Percentiles rank a stretch among this genome's conserved stretches.
phyloP scores from a whole-genome alignment of 768 basidiomycete genomes.

The Sistotremastrum suecicum region DNA sequence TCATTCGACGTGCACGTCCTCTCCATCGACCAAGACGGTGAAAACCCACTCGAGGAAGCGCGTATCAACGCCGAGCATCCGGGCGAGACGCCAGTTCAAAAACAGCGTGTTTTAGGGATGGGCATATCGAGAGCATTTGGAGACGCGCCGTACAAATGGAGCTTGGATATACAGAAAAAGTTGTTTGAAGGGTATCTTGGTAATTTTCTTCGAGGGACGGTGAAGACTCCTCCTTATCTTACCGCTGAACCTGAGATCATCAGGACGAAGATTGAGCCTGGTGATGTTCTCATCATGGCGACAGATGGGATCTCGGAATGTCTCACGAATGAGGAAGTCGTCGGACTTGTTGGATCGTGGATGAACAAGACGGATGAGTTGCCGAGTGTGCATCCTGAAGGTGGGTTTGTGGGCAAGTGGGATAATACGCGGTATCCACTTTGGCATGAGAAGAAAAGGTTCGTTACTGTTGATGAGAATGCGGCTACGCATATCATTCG shows the following conservation, averaged over 20 bases:
- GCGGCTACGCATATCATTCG: conserved; percentile 35
- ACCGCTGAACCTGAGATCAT: conserved; percentile 38
- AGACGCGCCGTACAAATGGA: conserved; percentile 30
- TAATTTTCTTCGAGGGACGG: conserved; percentile 7
- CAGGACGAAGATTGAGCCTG: conserved; percentile 25
- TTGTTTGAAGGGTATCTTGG: conserved; percentile 23
- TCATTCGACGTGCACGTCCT: conserved; percentile 27
- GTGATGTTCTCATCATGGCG: conserved; percentile 40
- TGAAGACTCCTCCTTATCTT: conserved; percentile 36
- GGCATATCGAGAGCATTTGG: conserved; percentile 29
- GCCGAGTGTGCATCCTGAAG: conserved; percentile 13
- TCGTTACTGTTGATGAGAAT: conserved; percentile 28
- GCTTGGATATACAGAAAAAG: conserved; percentile 20
- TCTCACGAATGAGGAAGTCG: conserved; percentile 39
- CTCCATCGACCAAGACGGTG: conserved; percentile 23
- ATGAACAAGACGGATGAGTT: conserved; percentile 16
- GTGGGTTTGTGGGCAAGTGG: conserved; percentile 13
- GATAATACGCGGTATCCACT: conserved; percentile 23
- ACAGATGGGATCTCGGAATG: conserved; percentile 41
- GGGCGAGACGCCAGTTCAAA: conserved; percentile 17
- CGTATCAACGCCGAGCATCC: conserved; percentile 20
- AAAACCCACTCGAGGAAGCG: conserved; percentile 19
- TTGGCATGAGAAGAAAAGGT: conserved; percentile 25
- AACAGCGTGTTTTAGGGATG: conserved; percentile 26
- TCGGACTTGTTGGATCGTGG: conserved; percentile 38